These are phyloP conservation scores for Talaromyces proteolyticus DNA, from an alignment of 495 filamentous ascomycete species.

Conservation along the genomic window DNA sequence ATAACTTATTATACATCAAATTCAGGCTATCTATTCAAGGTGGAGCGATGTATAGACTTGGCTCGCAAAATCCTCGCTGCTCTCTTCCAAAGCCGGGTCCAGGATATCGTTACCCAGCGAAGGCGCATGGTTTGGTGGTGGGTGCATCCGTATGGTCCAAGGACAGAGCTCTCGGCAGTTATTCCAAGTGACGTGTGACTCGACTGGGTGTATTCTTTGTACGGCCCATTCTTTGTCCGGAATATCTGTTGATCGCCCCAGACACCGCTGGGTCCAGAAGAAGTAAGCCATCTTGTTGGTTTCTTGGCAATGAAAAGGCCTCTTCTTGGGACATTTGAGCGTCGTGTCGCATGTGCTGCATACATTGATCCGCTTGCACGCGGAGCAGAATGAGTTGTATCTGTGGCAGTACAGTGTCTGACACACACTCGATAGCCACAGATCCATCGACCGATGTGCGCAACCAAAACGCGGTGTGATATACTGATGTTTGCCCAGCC, in stretches of 20 bases:
- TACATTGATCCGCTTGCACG: conserved; percentile 33
- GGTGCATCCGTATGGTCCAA: conserved; percentile 39
- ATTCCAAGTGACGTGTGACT: conserved; percentile 26
- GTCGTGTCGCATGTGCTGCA: conserved; percentile 34
- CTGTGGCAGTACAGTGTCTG: conserved; percentile 36
- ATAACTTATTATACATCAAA: too few relatives aligned
- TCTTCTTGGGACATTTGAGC: conserved; percentile 32
- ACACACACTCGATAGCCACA: conserved; percentile 39
- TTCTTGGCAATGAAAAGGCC: conserved; percentile 20
- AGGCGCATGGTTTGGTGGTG: conserved; percentile 27
- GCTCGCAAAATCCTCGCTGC: conserved; percentile 2
- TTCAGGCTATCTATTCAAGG: conserved; percentile 6
- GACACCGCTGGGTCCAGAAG: conserved; percentile 34
- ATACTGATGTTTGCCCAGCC: conserved; percentile 35
- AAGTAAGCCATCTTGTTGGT: conserved; percentile 25
- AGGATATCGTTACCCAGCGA: conserved; percentile 31
- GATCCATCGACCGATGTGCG: conserved; percentile 39
- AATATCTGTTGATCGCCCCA: conserved; percentile 21
- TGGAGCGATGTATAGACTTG: conserved; percentile 6
- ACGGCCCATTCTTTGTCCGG: conserved; percentile 29
- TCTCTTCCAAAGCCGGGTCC: conserved; percentile 26
- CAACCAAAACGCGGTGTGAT: conserved; percentile 43
- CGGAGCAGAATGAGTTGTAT: conserved; percentile 29
- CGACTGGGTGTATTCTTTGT: conserved; percentile 39
- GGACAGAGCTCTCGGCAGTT: conserved; percentile 40